phyloP scores from a whole-genome alignment of 1,284 basidiomycete species.

The Pseudozyma sp. region DNA sequence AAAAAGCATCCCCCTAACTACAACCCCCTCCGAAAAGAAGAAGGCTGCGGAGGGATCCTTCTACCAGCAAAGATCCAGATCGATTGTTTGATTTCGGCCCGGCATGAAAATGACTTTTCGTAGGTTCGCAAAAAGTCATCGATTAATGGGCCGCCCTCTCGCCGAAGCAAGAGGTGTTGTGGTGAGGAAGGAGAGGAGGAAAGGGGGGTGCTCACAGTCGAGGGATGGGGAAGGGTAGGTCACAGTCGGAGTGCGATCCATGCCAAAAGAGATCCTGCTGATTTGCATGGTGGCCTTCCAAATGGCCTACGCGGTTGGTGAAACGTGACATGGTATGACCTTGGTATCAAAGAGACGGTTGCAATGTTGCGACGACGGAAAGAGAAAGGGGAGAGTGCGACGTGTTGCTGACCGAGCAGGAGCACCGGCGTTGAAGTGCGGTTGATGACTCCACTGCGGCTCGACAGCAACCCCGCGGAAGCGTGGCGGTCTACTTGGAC shows the following conservation, averaged over 20 bases:
- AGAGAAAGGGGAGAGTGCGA: neutral
- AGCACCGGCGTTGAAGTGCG: neutral
- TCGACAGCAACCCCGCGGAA: neutral
- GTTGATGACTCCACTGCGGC: conserved; percentile 1
- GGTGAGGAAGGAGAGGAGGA: neutral
- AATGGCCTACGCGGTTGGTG: neutral
- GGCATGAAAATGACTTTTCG: conserved; percentile 61
- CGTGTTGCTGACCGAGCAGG: neutral
- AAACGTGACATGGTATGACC: conserved; percentile 12
- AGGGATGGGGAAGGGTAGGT: neutral
- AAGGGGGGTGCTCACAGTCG: neutral
- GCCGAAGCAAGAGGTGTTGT: too few species aligned
- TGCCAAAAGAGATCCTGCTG: neutral
- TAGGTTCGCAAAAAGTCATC: conserved; percentile 42
- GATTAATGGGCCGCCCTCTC: conserved; percentile 57
- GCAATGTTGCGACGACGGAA: conserved; percentile 6
- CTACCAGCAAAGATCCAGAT: neutral
- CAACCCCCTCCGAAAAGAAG: conserved; percentile 1
- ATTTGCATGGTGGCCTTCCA: neutral
- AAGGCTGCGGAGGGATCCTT: conserved; percentile 8
- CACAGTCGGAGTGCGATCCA: conserved; percentile 5
- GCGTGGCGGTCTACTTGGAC: conserved; percentile 31
- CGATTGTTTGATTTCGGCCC: conserved; percentile 44
- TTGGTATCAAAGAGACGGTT: conserved; percentile 10
- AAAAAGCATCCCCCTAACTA: conserved; percentile 11